These are phyloP conservation scores for Cercospora sesami DNA, from an alignment of 2,329 filamentous ascomycete species.

Conservation along the genomic window DNA sequence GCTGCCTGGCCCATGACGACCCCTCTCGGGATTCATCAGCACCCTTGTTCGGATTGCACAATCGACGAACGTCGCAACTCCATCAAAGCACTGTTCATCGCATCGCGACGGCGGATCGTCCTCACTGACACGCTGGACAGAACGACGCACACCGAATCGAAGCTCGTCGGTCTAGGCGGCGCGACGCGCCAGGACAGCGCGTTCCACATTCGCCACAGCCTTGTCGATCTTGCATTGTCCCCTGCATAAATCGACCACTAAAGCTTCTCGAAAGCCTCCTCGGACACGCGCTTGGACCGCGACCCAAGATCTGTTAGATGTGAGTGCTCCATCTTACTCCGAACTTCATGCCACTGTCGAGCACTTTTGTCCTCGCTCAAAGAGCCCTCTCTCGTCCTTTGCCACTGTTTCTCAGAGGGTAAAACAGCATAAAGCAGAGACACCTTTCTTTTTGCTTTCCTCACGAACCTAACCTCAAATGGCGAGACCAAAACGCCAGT, in stretches of 20 bases:
- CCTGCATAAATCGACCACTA: slow-evolving; percentile 13
- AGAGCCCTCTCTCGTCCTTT: neutral
- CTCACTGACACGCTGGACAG: neutral
- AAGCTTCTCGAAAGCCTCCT: slow-evolving; percentile 3
- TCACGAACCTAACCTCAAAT: neutral
- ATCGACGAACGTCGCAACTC: neutral
- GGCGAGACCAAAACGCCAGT: slow-evolving; percentile 6
- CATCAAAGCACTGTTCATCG: neutral
- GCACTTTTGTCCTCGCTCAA: neutral
- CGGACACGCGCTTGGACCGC: slow-evolving; percentile 10
- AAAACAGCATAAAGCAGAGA: neutral
- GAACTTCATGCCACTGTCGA: neutral
- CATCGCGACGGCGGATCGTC: neutral
- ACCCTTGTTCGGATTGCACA: neutral
- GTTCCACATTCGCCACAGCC: slow-evolving; percentile 3
- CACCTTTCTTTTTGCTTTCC: slow-evolving; percentile 1
- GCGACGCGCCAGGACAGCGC: neutral
- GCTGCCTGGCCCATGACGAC: neutral
- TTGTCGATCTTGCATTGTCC: slow-evolving; percentile 10
- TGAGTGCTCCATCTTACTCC: neutral
- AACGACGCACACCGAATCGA: neutral
- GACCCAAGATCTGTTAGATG: slow-evolving; percentile 8
- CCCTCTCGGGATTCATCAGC: neutral
- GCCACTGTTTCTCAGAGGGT: neutral
- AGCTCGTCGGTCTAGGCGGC: neutral